Evolutionary conservation across 2,329 filamentous ascomycete species (phyloP).

Genomic region (Fusarium torulosum): DNA sequence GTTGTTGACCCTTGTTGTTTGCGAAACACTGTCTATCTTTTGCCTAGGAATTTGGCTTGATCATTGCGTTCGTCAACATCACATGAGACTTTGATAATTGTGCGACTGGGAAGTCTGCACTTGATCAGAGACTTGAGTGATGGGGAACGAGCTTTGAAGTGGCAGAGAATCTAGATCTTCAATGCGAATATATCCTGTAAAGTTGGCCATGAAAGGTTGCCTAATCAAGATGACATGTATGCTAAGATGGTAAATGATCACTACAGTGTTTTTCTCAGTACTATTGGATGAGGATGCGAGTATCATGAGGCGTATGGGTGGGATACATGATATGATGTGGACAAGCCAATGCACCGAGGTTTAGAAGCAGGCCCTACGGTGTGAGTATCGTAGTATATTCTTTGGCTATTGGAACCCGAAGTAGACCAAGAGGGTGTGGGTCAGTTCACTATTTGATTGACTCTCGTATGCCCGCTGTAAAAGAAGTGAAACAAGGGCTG

Average conservation of each 20-base stretch:
- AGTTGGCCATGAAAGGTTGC: slow-evolving; percentile 1
- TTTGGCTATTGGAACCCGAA: slow-evolving; percentile 24
- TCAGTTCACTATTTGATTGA: slow-evolving; percentile 23
- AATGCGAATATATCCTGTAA: slow-evolving; percentile 43
- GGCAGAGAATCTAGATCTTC: slow-evolving; percentile 48
- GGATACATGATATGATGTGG: slow-evolving; percentile 8
- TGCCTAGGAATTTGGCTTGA: slow-evolving; percentile 27
- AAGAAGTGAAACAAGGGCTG: slow-evolving; percentile 26
- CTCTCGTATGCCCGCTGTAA: neutral
- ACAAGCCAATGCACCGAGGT: neutral
- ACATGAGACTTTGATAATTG: slow-evolving; percentile 1
- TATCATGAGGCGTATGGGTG: neutral
- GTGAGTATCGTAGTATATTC: slow-evolving; percentile 18
- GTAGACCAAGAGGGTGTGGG: slow-evolving; percentile 18
- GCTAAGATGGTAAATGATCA: neutral
- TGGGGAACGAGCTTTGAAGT: slow-evolving; percentile 25
- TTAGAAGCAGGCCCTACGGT: neutral
- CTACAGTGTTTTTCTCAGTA: neutral
- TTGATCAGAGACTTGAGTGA: slow-evolving; percentile 3
- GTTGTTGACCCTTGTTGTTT: slow-evolving; percentile 44
- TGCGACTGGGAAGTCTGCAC: slow-evolving; percentile 1
- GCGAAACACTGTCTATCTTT: slow-evolving; percentile 35
- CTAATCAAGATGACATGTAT: neutral
- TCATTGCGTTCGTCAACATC: slow-evolving; percentile 13
- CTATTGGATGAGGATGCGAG: neutral